These are phyloP conservation scores for Ceratocystis papillata DNA, from an alignment of 2,329 filamentous ascomycete genomes.

Conservation along the genomic window DNA sequence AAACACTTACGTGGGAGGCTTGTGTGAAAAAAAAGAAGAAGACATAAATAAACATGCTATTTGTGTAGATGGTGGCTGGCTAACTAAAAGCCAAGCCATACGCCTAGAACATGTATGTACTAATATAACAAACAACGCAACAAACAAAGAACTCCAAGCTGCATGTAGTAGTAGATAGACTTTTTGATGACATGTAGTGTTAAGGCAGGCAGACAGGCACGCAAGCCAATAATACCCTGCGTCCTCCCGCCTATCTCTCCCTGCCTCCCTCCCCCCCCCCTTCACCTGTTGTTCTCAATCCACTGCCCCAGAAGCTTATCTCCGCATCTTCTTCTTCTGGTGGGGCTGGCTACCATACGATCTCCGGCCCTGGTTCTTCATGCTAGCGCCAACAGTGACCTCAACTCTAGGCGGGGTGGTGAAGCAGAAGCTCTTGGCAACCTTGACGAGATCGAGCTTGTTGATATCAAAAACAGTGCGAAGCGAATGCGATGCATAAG, in stretches of 20 bases:
- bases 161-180: slow-evolving; percentile 15
- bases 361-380: slow-evolving; percentile 59
- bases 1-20: not conserved
- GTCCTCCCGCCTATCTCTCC: not conserved
- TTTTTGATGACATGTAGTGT: slow-evolving; percentile 17
- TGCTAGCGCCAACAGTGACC: slow-evolving; percentile 68
- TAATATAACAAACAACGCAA: slow-evolving; percentile 17
- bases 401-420: slow-evolving; percentile 68
- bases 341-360: slow-evolving; percentile 66
- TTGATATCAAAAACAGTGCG: slow-evolving; percentile 62
- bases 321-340: slow-evolving; percentile 39
- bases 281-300: not conserved
- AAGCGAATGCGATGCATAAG: slow-evolving; percentile 66
- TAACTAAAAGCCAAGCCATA: not conserved
- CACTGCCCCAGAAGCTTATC: slow-evolving; percentile 13
- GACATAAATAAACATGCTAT: not conserved
- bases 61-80: not conserved
- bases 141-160: slow-evolving; percentile 20
- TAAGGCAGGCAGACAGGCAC: not conserved
- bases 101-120: not conserved
- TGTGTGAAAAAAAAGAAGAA: not conserved
- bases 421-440: slow-evolving; percentile 78
- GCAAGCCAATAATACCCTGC: not conserved
- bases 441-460: slow-evolving; percentile 71
- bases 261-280: not conserved